phyloP scores from a whole-genome alignment of 2,329 filamentous ascomycete genomes.

The Zasmidium angulare region DNA sequence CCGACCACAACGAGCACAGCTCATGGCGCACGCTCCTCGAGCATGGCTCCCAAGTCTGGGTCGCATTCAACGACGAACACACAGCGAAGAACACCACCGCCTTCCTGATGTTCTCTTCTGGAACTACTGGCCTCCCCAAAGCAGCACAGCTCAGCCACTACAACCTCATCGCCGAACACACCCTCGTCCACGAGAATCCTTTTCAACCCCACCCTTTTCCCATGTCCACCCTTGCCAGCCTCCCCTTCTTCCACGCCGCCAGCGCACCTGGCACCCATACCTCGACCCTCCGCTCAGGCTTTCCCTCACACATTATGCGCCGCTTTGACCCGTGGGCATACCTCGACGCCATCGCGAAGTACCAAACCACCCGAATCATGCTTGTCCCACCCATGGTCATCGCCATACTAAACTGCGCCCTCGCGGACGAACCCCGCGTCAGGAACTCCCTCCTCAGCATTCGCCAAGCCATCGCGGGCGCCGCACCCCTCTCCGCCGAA shows the following conservation, averaged over 20 bases:
- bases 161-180: constrained; percentile 57
- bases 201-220: neutral
- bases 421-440: constrained; percentile 34
- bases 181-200: constrained; percentile 35
- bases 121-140: constrained; percentile 61
- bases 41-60: constrained; percentile 49
- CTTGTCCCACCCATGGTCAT: constrained; percentile 56
- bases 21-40: constrained; percentile 39
- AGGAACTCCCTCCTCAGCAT: constrained; percentile 45
- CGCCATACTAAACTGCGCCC: constrained; percentile 49
- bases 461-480: constrained; percentile 39
- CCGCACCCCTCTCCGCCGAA: constrained; percentile 51
- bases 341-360: constrained; percentile 45
- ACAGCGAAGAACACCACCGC: constrained; percentile 48
- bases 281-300: constrained; percentile 34
- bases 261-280: constrained; percentile 41
- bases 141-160: constrained; percentile 57
- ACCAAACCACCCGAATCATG: constrained; percentile 49
- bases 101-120: constrained; percentile 55
- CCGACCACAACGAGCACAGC: neutral
- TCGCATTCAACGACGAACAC: constrained; percentile 43
- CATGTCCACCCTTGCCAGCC: constrained; percentile 15
- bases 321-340: constrained; percentile 52
- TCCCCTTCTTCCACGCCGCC: constrained; percentile 54
- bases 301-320: constrained; percentile 42